Conservation (phyloP, 768 basidiomycete genomes). For the Calvatia gigantea region DNA sequence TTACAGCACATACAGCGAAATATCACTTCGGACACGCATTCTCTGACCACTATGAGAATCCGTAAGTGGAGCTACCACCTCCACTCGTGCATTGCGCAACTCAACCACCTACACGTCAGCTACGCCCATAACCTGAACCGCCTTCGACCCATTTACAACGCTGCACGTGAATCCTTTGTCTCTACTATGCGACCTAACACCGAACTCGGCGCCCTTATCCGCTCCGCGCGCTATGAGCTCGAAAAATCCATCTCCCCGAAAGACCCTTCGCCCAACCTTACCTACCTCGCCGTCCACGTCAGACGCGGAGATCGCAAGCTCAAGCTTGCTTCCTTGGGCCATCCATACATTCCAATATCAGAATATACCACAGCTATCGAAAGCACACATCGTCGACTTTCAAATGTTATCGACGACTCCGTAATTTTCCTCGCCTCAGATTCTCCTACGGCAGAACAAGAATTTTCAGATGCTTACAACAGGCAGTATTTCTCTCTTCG, state of each 20-base stretch:
- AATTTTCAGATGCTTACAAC: slow-evolving; percentile 39
- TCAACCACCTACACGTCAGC: slow-evolving; percentile 27
- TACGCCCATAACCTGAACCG: slow-evolving; percentile 55
- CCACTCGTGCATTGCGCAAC: not conserved
- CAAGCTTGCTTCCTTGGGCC: slow-evolving; percentile 36
- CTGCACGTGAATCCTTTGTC: slow-evolving; percentile 42
- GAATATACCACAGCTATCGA: slow-evolving; percentile 44
- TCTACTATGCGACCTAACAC: slow-evolving; percentile 53
- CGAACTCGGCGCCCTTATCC: slow-evolving; percentile 43
- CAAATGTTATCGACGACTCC: slow-evolving; percentile 19
- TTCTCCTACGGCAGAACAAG: slow-evolving; percentile 38
- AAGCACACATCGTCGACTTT: slow-evolving; percentile 37
- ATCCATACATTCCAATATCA: slow-evolving; percentile 41
- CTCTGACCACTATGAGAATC: slow-evolving; percentile 54
- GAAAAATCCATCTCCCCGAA: slow-evolving; percentile 7
- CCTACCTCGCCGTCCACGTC: slow-evolving; percentile 58
- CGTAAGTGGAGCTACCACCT: slow-evolving; percentile 41
- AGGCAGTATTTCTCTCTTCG: slow-evolving; percentile 43
- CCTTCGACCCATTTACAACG: slow-evolving; percentile 49
- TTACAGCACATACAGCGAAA: slow-evolving; percentile 62
- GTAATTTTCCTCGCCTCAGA: slow-evolving; percentile 63
- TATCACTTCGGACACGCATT: slow-evolving; percentile 61
- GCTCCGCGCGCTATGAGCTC: slow-evolving; percentile 45
- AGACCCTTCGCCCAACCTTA: slow-evolving; percentile 4
- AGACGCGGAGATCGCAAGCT: slow-evolving; percentile 58